Evolutionary conservation across 2,329 filamentous ascomycete species (phyloP).

Genomic region (Ophiosphaerella korrae): DNA sequence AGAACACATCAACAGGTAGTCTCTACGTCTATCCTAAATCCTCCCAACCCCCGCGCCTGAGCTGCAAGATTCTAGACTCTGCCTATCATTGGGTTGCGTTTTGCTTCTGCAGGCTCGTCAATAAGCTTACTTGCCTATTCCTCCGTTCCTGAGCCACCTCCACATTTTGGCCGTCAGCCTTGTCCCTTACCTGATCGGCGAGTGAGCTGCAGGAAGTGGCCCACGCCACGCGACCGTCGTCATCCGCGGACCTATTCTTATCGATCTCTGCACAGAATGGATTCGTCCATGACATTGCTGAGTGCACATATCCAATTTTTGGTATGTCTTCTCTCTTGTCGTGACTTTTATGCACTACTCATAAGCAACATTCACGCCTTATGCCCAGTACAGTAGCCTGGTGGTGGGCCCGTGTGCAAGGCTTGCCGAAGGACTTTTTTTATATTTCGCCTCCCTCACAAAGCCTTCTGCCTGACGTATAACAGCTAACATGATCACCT

Average conservation of each 20-base stretch:
- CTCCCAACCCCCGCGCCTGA: constrained; percentile 25
- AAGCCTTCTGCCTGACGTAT: constrained; percentile 24
- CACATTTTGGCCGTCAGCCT: constrained; percentile 35
- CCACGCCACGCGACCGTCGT: constrained; percentile 36
- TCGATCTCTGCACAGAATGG: constrained; percentile 46
- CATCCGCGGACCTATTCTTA: constrained; percentile 39
- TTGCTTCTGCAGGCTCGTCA: constrained; percentile 31
- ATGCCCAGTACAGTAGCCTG: constrained; percentile 30
- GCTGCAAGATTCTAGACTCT: constrained; percentile 9
- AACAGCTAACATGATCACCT: constrained; percentile 44
- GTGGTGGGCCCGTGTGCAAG: constrained; percentile 33
- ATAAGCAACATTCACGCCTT: constrained; percentile 21
- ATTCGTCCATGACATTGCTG: constrained; percentile 52
- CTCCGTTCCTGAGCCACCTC: constrained; percentile 24
- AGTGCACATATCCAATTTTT: constrained; percentile 57
- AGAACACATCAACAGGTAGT: constrained; percentile 50
- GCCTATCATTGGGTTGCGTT: constrained; percentile 27
- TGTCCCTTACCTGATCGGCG: constrained; percentile 27
- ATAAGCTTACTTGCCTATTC: constrained; percentile 36
- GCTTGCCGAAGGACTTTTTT: constrained; percentile 34
- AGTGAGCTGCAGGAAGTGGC: constrained; percentile 34
- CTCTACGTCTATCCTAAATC: neutral
- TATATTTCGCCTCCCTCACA: constrained; percentile 39
- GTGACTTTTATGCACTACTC: constrained; percentile 24
- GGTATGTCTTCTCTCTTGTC: constrained; percentile 44